Base-by-base conservation (phyloP, 2,329 filamentous ascomycete species). In the Chrysoporthe cubensis region DNA sequence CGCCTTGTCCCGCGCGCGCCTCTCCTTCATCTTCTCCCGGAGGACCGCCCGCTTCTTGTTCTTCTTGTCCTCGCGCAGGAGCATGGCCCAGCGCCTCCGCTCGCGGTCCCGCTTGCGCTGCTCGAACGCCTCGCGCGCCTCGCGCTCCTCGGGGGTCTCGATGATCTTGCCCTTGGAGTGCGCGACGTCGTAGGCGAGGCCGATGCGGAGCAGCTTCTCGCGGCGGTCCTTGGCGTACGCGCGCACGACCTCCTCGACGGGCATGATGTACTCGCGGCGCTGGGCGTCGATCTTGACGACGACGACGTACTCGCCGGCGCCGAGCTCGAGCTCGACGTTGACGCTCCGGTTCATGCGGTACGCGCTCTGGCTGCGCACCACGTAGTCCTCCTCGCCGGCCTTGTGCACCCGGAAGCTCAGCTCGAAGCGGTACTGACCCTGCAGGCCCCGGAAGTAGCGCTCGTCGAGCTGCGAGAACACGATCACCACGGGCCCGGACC, bases 401-500 rank as follows among this genome's bases (percentile, higher is more conserved):
- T 69, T 70, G 71, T 84, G 80, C 7, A 84, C 70, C 14, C 81
- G 77, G 77, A 79, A 78, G 64, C 72, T 71, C 4, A 84, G 73
- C n/a, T 76, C 72, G 71, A 83, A 83, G 7, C 52, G 68, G 69
- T 90, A 90, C 73, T 88, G 85, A 9, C 88, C 88, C 44, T 84
- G 79, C 0, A 90, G 80, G 3, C 87, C 88, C 69, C 83, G 83
- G 74, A 88, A 90, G 74, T 89, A 90, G 32, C 88, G 81, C 43
- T 82, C 80, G 73, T 90, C 87, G 21, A 90, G 83, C 76, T 90
- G 87, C 5, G 86, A 87, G 1, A 90, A 79, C 0, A 88, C 85
- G 3, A 90, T 75, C 21, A 90, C 84, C 1, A 90, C 79, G 0
- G 87, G 86, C 0, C 87, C 86, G 44, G 86, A 80, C 63, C 85